phyloP scores from a whole-genome alignment of 352 stramenopile species.

The Phytophthora citricola region DNA sequence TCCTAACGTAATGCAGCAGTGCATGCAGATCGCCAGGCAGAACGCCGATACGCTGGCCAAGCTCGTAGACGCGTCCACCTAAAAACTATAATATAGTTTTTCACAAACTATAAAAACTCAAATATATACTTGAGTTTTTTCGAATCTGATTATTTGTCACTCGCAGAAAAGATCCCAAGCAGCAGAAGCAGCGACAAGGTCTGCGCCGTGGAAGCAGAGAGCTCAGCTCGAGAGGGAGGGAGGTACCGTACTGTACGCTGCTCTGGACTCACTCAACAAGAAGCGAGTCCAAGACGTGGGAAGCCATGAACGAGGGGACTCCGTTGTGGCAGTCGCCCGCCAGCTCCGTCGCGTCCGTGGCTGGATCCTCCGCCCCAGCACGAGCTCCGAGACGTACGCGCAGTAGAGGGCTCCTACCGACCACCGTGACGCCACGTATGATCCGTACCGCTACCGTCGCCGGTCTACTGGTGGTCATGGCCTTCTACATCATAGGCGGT shows the following conservation, averaged over 20 bases:
- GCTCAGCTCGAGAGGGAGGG: conserved; percentile 5
- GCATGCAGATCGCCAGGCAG: conserved; percentile 69
- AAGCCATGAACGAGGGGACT: conserved; percentile 56
- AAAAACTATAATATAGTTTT: too few species aligned
- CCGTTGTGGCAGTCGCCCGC: conserved; percentile 44
- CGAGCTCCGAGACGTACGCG: conserved; percentile 4
- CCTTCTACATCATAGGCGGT: conserved; percentile 32
- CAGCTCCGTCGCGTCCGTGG: conserved; percentile 28
- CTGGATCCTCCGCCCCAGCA: conserved; percentile 15
- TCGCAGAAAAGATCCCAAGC: conserved; percentile 27
- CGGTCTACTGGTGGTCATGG: conserved; percentile 36
- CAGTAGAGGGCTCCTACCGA: background rate
- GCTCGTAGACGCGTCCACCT: conserved; percentile 42
- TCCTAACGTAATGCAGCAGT: conserved; percentile 58
- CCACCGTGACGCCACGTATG: conserved; percentile 25
- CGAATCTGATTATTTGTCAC: too few species aligned
- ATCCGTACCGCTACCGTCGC: conserved; percentile 29
- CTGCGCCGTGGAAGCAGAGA: background rate
- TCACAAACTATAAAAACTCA: too few species aligned
- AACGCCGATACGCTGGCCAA: conserved; percentile 44
- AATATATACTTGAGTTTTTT: too few species aligned
- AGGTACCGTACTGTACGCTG: background rate
- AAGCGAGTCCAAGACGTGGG: conserved; percentile 2
- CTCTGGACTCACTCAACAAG: conserved; percentile 9
- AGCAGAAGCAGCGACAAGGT: background rate